Conservation (phyloP, 352 stramenopile species). For the Pythium dissimile region DNA sequence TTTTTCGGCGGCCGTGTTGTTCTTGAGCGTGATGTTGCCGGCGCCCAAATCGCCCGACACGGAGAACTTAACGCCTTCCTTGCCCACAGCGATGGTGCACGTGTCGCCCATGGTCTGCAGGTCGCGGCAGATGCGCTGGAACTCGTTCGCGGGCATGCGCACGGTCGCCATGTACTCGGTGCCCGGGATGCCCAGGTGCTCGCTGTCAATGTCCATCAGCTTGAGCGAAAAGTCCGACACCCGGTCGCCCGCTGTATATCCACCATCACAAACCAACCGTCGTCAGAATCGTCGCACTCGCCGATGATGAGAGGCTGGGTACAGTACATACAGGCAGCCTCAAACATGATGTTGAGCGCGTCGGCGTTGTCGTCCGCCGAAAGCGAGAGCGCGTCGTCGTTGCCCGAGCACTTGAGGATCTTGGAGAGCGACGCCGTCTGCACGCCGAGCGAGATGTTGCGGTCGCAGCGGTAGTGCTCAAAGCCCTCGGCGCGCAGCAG, state of each 20-base stretch:
- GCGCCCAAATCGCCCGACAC: slow-evolving; percentile 96
- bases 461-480: slow-evolving; percentile 98
- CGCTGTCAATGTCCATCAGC: slow-evolving; percentile 99
- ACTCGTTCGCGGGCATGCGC: slow-evolving; percentile 95
- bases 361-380: slow-evolving; percentile 98
- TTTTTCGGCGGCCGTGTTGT: slow-evolving; percentile 86
- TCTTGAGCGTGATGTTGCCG: slow-evolving; percentile 94
- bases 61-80: slow-evolving; percentile 98
- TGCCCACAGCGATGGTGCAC: slow-evolving; percentile 94
- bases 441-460: slow-evolving; percentile 96
- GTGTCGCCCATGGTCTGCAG: slow-evolving; percentile 98
- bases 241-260: slow-evolving; percentile 72
- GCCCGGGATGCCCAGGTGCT: slow-evolving; percentile 98
- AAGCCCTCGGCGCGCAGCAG: slow-evolving; percentile 93
- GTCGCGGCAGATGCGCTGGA: slow-evolving; percentile 98
- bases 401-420: slow-evolving; percentile 99
- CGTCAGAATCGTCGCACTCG: slow-evolving; percentile 3
- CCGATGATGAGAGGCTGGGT: slow-evolving; percentile 17
- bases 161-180: slow-evolving; percentile 97
- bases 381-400: slow-evolving; percentile 97
- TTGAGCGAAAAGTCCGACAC: slow-evolving; percentile 98
- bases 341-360: slow-evolving; percentile 97
- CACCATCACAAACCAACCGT: too few relatives aligned
- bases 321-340: slow-evolving; percentile 92
- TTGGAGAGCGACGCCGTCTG: slow-evolving; percentile 98